Conservation (phyloP, 441 rosid genomes). For the Gossypium gossypioides region DNA sequence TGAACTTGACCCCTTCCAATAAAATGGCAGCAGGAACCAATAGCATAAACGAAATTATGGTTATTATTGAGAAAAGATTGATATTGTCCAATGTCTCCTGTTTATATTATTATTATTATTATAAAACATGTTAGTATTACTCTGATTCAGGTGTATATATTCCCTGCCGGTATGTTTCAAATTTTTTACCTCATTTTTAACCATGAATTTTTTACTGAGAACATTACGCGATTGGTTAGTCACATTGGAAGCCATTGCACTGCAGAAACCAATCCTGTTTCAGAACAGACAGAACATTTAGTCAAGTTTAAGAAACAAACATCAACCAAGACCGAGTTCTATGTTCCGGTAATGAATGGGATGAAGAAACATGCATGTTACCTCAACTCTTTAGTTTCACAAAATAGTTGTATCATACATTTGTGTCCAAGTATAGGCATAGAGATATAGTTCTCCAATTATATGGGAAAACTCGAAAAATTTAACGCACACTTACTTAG, state of each 20-base stretch:
- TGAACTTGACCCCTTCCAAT: neutral
- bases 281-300: neutral
- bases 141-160: neutral
- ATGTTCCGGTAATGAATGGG: neutral
- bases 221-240: conserved; percentile 62
- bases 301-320: neutral
- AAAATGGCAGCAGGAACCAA: conserved; percentile 38
- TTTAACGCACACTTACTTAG: too few species aligned
- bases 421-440: too few species aligned
- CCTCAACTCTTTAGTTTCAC: neutral
- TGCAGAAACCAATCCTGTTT: conserved; percentile 52
- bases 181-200: conserved; percentile 30
- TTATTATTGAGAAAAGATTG: conserved; percentile 57
- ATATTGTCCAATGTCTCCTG: conserved; percentile 58
- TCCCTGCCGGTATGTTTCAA: too few species aligned
- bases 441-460: too few species aligned
- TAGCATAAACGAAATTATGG: conserved; percentile 42
- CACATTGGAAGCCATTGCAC: conserved; percentile 63
- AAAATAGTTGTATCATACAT: neutral
- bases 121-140: neutral
- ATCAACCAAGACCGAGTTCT: neutral
- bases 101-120: neutral
- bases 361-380: neutral
- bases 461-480: too few species aligned
- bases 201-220: conserved; percentile 50